Evolutionary conservation across 2,329 filamentous ascomycete species (phyloP).

Genomic region (Fusarium illudens): DNA sequence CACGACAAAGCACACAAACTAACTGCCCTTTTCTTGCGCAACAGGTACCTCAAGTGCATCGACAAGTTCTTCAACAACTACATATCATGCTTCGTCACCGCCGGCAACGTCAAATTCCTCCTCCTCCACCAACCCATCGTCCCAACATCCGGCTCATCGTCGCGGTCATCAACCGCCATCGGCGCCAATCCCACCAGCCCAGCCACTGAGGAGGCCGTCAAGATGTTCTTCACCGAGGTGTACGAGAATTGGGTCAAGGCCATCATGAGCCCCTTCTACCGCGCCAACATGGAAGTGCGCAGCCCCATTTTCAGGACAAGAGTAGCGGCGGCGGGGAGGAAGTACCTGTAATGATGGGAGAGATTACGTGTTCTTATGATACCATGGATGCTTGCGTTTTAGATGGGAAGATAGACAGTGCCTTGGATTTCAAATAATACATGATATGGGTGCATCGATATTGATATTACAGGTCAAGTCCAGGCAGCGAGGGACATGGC

Average conservation of each 20-base stretch:
- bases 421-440: conserved; percentile 2
- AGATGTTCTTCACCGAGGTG: conserved; percentile 93
- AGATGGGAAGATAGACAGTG: neutral
- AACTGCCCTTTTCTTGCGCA: neutral
- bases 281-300: conserved; percentile 81
- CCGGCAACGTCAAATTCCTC: conserved; percentile 91
- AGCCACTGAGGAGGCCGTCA: conserved; percentile 93
- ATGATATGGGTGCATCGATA: neutral
- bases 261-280: conserved; percentile 96
- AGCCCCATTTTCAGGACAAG: conserved; percentile 86
- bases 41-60: conserved; percentile 93
- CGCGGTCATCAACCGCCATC: conserved; percentile 72
- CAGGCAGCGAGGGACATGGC: neutral
- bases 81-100: conserved; percentile 93
- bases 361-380: conserved; percentile 32
- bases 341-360: conserved; percentile 73
- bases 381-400: conserved; percentile 29
- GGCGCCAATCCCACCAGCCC: conserved; percentile 86
- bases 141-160: conserved; percentile 52
- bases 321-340: conserved; percentile 88
- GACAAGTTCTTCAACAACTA: conserved; percentile 97
- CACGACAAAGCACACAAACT: neutral
- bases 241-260: conserved; percentile 98
- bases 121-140: conserved; percentile 83
- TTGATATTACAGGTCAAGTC: neutral